Evolutionary conservation across 1,284 basidiomycete species (phyloP), one percentile per base, ranked within the genome.

Genomic region (Earliella scabrosa): DNA sequence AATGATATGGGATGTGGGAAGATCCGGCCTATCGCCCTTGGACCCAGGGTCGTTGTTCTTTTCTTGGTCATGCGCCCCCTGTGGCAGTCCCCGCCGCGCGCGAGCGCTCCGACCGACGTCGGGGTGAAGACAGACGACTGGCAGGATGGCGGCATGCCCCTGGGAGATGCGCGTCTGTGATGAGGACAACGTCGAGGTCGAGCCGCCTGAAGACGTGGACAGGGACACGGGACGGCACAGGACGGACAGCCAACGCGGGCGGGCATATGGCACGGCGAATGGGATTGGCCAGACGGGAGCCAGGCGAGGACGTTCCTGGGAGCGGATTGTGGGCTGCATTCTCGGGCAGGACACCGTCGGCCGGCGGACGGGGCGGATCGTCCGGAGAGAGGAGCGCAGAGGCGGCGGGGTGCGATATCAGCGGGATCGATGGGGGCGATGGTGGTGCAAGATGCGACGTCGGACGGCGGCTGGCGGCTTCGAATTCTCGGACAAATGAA

Each of bases 91-190:
- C 47, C 32, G 45, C 38, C 35, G 45, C 29, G 23, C 11, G 29
- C 32, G 50, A 34, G 60, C 60, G 60, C 54, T 62, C 60, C 60
- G 60, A 59, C 38, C 60, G 60, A 59, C 43, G 49, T 41, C 56
- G 56, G 60, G 53, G 49, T 51, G 52, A 58, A 52, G 45, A 10
- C 32, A 20, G 36, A 20, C 36, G 18, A 8, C 16, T 18, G 4
- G 36, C 16, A n/a, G 16, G 35, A n/a, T n/a, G n/a, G n/a, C n/a
- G n/a, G n/a, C n/a, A n/a, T n/a, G n/a, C n/a, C 21, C 27, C 38
- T 29, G 40, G 41, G n/a, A n/a, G n/a, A 34, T 34, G 32, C 9
- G 45, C 32, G 32, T 10, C 32, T 34, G 32, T 34, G 32, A 34
- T 23, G 31, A 50, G 20, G 49, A n/a, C n/a, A n/a, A n/a, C n/a